Base-by-base conservation (phyloP, 2,329 filamentous ascomycete species). In the Xylaria sp. region DNA sequence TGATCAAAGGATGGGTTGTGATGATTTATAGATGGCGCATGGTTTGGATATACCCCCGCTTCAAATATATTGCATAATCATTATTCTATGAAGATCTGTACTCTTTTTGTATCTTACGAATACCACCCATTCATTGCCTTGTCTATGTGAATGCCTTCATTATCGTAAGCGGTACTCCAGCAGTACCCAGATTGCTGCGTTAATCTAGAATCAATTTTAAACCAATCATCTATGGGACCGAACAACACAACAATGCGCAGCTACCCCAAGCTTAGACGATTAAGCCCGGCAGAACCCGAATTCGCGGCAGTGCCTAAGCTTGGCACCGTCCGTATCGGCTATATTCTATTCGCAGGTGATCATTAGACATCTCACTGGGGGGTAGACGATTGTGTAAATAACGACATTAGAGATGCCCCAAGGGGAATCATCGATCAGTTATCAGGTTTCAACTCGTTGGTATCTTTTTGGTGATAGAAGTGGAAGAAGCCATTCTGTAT, bases 31-130 rank as follows among this genome's bases (percentile, higher is more conserved):
- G 62, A 67, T 56, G 67, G 69, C 67, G 67, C 48, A 70, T 65
- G 58, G 65, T 37, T 70, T 68, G 69, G 67, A 72, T 72, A 72
- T 72, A 72, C 69, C 69, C 69, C 69, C 44, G 57, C 60, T 63
- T 51, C 18, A 54, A 54, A 63, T 66, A 59, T 20, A 61, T 57
- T 69, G 62, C 25, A 64, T 63, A 63, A 34, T 64, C 28, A 59
- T 59, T 59, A 59, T 37, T 50, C n/a, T 31, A 46, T 54, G 34
- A 44, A 51, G 50, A 54, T 37, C 20, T 51, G 9, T 57, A 48
- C 54, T 37, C 37, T 8, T 23, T 52, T 50, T 20, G 54, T 56
- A 65, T 66, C 58, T 54, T 39, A 46, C n/a, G 23, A 20, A 31
- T 52, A 54, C 41, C 39, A n/a, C 48, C 52, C 46, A 31, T 57